phyloP scores from a whole-genome alignment of 1,284 basidiomycete species.

The Agroathelia rolfsii region DNA sequence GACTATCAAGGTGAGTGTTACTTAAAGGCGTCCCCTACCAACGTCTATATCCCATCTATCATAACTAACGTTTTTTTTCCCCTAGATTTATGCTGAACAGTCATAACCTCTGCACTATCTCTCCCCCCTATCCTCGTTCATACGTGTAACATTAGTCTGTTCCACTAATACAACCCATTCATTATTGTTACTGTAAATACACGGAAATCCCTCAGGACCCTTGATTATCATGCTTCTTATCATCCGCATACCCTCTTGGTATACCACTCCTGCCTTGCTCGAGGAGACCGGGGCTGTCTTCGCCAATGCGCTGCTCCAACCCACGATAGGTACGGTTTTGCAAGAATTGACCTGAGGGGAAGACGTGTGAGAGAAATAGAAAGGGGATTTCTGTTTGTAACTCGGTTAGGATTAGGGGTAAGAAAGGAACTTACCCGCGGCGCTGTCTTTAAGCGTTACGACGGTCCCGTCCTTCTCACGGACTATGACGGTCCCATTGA shows the following conservation, averaged over 20 bases:
- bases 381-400: no score
- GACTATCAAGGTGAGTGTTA: conserved; percentile 75
- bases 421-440: conserved; percentile 64
- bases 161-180: no score
- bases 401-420: no score
- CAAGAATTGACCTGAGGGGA: conserved; percentile 49
- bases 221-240: conserved; percentile 49
- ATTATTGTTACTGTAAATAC: no score
- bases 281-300: conserved; percentile 73
- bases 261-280: conserved; percentile 89
- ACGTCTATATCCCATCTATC: no score
- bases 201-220: no score
- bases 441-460: conserved; percentile 50
- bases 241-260: conserved; percentile 82
- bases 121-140: no score
- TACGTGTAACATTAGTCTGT: no score
- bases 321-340: conserved; percentile 72
- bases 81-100: conserved; percentile 44
- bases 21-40: no score
- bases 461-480: conserved; percentile 57
- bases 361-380: no score
- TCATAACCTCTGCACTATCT: no score
- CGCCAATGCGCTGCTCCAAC: conserved; percentile 70
- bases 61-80: conserved; percentile 4
- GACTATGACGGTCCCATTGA: conserved; percentile 34